Percentiles rank a stretch among this genome's conserved stretches.
Evolutionary conservation across 2,329 filamentous ascomycete genomes (phyloP).

Genomic region (Hypocrella siamensis): DNA sequence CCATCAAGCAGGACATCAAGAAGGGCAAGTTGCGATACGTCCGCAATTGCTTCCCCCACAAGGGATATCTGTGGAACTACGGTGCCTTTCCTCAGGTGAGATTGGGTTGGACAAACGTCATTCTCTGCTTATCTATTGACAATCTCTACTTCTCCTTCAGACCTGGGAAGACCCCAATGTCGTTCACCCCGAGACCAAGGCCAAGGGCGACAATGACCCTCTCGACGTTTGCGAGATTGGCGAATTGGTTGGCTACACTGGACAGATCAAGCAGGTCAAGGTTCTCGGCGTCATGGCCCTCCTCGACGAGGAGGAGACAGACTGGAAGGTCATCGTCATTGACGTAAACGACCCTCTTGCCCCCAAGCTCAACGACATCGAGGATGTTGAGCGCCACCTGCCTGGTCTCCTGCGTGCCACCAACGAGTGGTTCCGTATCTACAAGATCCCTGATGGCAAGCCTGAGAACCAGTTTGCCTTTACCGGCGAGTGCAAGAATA

Average conservation of each 20-base stretch:
- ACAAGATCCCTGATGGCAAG: slow-evolving; percentile 99
- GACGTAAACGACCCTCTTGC: slow-evolving; percentile 96
- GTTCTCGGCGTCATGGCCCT: slow-evolving; percentile 98
- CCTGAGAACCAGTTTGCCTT: slow-evolving; percentile 99
- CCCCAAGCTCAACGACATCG: slow-evolving; percentile 91
- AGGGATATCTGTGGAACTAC: slow-evolving; percentile 99
- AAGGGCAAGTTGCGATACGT: slow-evolving; percentile 99
- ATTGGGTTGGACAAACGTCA: slow-evolving; percentile 7
- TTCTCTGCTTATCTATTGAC: not conserved
- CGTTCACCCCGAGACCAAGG: slow-evolving; percentile 96
- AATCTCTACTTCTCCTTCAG: slow-evolving; percentile 27
- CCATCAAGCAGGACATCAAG: slow-evolving; percentile 99
- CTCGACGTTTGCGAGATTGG: slow-evolving; percentile 99
- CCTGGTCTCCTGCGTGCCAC: slow-evolving; percentile 92
- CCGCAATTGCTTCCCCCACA: slow-evolving; percentile 99
- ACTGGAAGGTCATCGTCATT: slow-evolving; percentile 99
- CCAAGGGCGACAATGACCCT: slow-evolving; percentile 98
- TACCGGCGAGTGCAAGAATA: slow-evolving; percentile 99
- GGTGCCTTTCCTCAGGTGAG: slow-evolving; percentile 94
- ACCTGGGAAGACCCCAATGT: slow-evolving; percentile 98
- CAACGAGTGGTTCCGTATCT: slow-evolving; percentile 99
- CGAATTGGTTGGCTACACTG: slow-evolving; percentile 88
- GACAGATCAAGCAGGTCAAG: slow-evolving; percentile 99
- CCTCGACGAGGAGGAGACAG: slow-evolving; percentile 97
- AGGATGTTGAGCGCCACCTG: slow-evolving; percentile 97